phyloP scores from a whole-genome alignment of 2,329 filamentous ascomycete species.

The Cladosporium sp. region DNA sequence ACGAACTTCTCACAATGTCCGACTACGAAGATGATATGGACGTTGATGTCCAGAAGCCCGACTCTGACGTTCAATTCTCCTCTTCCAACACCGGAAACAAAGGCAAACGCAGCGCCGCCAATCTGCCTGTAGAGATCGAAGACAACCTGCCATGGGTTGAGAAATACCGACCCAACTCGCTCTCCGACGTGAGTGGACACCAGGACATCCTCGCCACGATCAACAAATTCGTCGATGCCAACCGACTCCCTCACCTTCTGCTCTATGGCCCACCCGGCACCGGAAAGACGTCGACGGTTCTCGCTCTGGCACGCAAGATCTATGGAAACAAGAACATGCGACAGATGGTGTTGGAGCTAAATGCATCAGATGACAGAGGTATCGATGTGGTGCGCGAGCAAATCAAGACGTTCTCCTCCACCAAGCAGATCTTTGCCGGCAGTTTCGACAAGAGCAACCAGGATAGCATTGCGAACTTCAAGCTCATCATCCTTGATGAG shows the following conservation, averaged over 20 bases:
- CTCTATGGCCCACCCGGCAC: slow-evolving; percentile 96
- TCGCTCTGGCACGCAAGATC: slow-evolving; percentile 87
- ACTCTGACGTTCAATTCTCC: slow-evolving; percentile 59
- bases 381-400: slow-evolving; percentile 98
- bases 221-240: slow-evolving; percentile 94
- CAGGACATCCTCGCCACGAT: slow-evolving; percentile 96
- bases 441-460: slow-evolving; percentile 32
- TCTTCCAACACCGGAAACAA: slow-evolving; percentile 65
- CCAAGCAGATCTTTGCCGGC: slow-evolving; percentile 84
- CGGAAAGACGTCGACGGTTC: slow-evolving; percentile 93
- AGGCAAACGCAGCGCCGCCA: slow-evolving; percentile 87
- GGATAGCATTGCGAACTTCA: slow-evolving; percentile 66
- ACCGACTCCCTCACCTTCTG: slow-evolving; percentile 89
- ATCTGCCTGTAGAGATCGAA: slow-evolving; percentile 88
- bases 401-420: slow-evolving; percentile 98
- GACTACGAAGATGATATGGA: slow-evolving; percentile 54
- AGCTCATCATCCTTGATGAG: slow-evolving; percentile 96
- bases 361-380: slow-evolving; percentile 93
- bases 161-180: slow-evolving; percentile 85
- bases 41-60: slow-evolving; percentile 62
- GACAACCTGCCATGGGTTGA: slow-evolving; percentile 97
- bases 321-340: slow-evolving; percentile 90
- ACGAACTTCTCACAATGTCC: slow-evolving; percentile 40
- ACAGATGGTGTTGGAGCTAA: slow-evolving; percentile 97
- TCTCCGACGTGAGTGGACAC: slow-evolving; percentile 91